Conservation (phyloP, 257 asterid genomes). For the Primulina eburnea region DNA sequence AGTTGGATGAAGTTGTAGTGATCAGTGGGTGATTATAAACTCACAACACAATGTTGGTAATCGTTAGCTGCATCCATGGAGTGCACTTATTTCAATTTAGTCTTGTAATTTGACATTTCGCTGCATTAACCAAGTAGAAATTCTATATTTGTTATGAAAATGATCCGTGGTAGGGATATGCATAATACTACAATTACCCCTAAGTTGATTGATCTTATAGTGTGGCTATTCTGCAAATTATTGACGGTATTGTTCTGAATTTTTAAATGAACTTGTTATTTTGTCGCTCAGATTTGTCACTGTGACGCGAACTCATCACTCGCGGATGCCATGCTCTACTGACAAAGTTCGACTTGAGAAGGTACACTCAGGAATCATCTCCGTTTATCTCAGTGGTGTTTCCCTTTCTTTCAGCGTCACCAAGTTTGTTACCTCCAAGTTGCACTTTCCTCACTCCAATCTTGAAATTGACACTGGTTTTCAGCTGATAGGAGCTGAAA, state of each 20-base stretch:
- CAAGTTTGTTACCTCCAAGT: background rate
- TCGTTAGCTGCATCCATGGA: background rate
- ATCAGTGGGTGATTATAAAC: background rate
- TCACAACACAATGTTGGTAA: background rate
- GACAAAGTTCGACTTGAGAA: constrained; percentile 73
- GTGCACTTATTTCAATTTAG: background rate
- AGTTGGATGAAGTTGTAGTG: background rate
- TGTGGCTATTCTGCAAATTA: constrained; percentile 2
- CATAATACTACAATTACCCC: background rate
- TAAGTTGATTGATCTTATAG: constrained; percentile 2
- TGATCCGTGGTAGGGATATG: background rate
- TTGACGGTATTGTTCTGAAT: constrained; percentile 7
- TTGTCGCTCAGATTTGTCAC: constrained; percentile 72
- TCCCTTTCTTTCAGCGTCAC: constrained; percentile 5
- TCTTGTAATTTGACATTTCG: background rate
- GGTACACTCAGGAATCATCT: constrained; percentile 37
- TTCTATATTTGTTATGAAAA: background rate
- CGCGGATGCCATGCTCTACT: constrained; percentile 78
- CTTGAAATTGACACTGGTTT: constrained; percentile 21
- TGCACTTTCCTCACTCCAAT: constrained; percentile 1
- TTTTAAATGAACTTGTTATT: constrained; percentile 6
- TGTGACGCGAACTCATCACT: constrained; percentile 62
- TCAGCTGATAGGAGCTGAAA: constrained; percentile 73
- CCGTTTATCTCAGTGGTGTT: background rate
- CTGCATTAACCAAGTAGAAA: background rate